Evolutionary conservation across 1,139 yeast genomes (phyloP).

Genomic region (Debaryomyces robertsiae): DNA sequence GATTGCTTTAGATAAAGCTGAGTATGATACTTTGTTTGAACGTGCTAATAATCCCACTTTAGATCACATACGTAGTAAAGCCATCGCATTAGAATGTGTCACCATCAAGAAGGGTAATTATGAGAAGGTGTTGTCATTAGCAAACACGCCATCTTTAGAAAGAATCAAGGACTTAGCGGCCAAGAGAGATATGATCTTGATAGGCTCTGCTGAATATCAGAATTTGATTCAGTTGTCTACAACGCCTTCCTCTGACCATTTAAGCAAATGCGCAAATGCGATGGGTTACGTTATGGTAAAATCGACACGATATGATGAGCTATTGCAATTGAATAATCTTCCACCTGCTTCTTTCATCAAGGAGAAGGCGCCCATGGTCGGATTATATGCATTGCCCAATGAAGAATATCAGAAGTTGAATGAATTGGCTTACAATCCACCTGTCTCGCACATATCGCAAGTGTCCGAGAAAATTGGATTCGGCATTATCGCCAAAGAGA

Average conservation of each 20-base stretch:
- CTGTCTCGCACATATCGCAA: slow-evolving; percentile 31
- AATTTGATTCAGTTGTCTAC: slow-evolving; percentile 15
- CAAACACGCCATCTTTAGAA: slow-evolving; percentile 25
- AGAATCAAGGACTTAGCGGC: slow-evolving; percentile 19
- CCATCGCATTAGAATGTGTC: slow-evolving; percentile 16
- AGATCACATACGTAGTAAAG: slow-evolving; percentile 24
- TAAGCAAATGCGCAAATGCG: slow-evolving; percentile 35
- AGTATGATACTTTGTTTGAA: slow-evolving; percentile 20
- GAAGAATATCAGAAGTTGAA: slow-evolving; percentile 25
- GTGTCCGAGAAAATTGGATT: slow-evolving; percentile 34
- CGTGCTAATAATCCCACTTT: slow-evolving; percentile 24
- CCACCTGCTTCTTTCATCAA: slow-evolving; percentile 32
- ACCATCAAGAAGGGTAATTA: slow-evolving; percentile 17
- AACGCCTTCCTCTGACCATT: slow-evolving; percentile 26
- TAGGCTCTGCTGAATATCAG: slow-evolving; percentile 21
- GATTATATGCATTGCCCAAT: slow-evolving; percentile 28
- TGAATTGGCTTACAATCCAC: slow-evolving; percentile 23
- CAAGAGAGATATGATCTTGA: slow-evolving; percentile 13
- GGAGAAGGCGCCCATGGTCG: slow-evolving; percentile 25
- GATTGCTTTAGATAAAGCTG: slow-evolving; percentile 19
- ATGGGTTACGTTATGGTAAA: slow-evolving; percentile 30
- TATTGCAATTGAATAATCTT: slow-evolving; percentile 27
- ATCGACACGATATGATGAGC: slow-evolving; percentile 26
- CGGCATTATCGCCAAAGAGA: slow-evolving; percentile 27
- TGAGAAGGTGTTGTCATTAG: slow-evolving; percentile 18